Evolutionary conservation across 768 basidiomycete genomes (phyloP), one percentile per base, ranked within the genome.

Genomic region (Termitomyces sp.): DNA sequence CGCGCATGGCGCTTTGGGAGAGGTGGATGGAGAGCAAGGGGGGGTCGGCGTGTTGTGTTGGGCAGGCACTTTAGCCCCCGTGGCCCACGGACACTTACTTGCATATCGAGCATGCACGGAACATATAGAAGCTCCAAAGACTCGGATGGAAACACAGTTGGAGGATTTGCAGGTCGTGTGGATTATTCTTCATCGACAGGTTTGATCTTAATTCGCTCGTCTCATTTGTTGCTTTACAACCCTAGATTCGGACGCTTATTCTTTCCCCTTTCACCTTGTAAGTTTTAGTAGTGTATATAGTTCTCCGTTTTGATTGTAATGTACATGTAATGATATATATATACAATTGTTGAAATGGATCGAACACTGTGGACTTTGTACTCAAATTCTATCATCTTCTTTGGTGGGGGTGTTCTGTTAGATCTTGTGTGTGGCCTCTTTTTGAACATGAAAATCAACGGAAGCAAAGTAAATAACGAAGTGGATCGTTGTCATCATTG

Each of bases 1-100:
- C 70, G 36, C 65, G 80, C 26, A 64, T 60, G 52, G 62, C 61
- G 0, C 69, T 80, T 48, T 81, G 79, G 79, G 72, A 80, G 4
- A 62, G 64, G 34, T 76, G 73, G 73, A 61, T 59, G 54, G 69
- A 71, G 57, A 65, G 63, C 3, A 18, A 59, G 56, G 45, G 61
- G 59, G 31, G 24, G 24, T 2, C 9, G 18, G 4, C 1, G 22
- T 49, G 47, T 37, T 54, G 53, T 28, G 61, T 61, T 22, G 67
- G 62, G 24, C 61, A 68, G 54, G 64, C 66, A n/a, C 54, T 67
- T 22, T 72, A 59, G 66, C 28, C 34, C 29, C 28, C 26, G 10
- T 41, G 26, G 26, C 39, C 36, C 39, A 8, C n/a, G 39, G 39
- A 39, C 39, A 39, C 39, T 41, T 18, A 18, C 4, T 39, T 47